Evolutionary conservation across 176 grass and related monocot genomes (phyloP).

Genomic region (Zoysia pacifica): DNA sequence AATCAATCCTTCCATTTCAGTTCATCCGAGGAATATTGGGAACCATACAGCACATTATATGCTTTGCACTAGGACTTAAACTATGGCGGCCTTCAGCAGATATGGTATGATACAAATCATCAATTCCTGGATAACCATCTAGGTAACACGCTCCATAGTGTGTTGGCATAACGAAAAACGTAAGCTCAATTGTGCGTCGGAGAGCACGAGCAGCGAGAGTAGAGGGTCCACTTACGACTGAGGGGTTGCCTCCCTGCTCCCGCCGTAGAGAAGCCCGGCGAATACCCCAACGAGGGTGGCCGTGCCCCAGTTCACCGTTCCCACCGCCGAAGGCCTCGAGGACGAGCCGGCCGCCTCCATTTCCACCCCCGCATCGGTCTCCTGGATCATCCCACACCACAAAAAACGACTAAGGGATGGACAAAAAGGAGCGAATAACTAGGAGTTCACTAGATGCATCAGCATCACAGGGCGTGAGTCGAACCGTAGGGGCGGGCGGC

Average conservation of each 20-base stretch:
- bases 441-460: not conserved
- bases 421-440: not conserved
- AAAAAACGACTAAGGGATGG: not conserved
- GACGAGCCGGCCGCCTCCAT: not conserved
- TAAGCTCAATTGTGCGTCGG: not conserved
- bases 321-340: conserved; percentile 21
- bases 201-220: conserved; percentile 3
- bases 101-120: not conserved
- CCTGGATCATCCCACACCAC: conserved; percentile 34
- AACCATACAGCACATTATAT: not conserved
- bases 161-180: not conserved
- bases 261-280: conserved; percentile 77
- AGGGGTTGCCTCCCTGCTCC: conserved; percentile 79
- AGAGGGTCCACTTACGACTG: conserved; percentile 56
- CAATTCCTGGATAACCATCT: not conserved
- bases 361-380: conserved; percentile 4
- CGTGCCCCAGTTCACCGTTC: conserved; percentile 69
- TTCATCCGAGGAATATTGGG: not conserved
- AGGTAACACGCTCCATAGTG: not conserved
- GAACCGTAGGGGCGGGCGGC: conserved; percentile 18
- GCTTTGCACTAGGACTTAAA: not conserved
- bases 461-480: not conserved
- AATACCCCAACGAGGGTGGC: conserved; percentile 84
- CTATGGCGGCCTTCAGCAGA: not conserved
- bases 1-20: not conserved